Base-by-base conservation (phyloP, 169 alveolate species). In the Plasmodium sp. region DNA sequence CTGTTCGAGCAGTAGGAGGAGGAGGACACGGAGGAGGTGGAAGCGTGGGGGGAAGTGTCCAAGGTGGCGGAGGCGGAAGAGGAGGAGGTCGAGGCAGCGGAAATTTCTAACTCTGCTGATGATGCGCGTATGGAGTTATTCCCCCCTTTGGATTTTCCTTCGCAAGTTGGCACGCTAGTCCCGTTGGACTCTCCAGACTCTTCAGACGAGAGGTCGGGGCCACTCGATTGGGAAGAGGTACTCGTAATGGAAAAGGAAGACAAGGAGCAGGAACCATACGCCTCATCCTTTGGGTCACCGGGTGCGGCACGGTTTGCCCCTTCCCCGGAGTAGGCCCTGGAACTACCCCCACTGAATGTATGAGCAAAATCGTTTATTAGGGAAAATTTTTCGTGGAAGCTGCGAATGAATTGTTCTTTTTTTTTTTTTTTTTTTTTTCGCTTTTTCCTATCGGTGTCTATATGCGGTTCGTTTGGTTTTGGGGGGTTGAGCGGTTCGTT, bases 1-100 rank as follows among this genome's bases (percentile, higher is more conserved):
- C 36, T 33, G 33, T 34, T 73, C 3, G 94, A 90, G 62, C 72
- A 90, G 71, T 62, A 90, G 1, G 94, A 90, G 2, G 94, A 90
- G 14, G 90, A 27, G 16, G 82, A 56, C 18, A 72, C 82, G 62
- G 94, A 90, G 18, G 84, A 90, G 34, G 88, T 39, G 36, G 74
- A 54, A 0, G 81, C 14, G 16, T 41, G 31, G 74, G 88, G 51
- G 45, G 88, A 81, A 41, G 75, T 33, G 51, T 51, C 27, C 27
- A 58, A 34, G 31, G 94, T 54, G 34, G 83, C 14, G 7, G 39
- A 27, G 16, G 58, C n/a, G n/a, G 74, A 84, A n/a, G 93, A 9
- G 34, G 92, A 43, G n/a, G 94, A 80, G 5, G 83, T 14, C 12
- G 86, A 18, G 9, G 75, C 6, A 16, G 54, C 48, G 7, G 48